A percentile compares a stretch with the other conserved stretches of the same genome.
Conservation (phyloP, 2,329 filamentous ascomycete species). For the Ophiostoma ulmi region DNA sequence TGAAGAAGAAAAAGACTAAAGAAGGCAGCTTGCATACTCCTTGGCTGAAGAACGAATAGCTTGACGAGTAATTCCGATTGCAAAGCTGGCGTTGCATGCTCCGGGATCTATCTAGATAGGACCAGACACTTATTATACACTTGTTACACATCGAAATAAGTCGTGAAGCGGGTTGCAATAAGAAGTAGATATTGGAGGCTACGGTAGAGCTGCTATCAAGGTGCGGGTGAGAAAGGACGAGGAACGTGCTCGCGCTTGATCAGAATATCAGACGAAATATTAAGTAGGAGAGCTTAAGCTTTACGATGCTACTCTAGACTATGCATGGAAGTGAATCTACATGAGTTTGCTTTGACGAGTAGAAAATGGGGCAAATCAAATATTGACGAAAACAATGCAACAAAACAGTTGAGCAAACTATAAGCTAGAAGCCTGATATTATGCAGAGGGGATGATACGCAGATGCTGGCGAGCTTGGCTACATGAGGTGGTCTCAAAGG, state of each 20-base stretch:
- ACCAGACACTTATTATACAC: not conserved
- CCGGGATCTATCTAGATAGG: not conserved
- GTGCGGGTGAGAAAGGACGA: not conserved
- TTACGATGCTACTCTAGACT: not conserved
- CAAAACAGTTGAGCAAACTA: not conserved
- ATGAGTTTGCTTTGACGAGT: not conserved
- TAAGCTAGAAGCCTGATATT: not conserved
- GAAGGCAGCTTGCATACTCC: no score
- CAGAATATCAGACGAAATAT: not conserved
- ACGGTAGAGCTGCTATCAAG: not conserved
- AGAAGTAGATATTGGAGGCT: not conserved
- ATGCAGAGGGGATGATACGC: not conserved
- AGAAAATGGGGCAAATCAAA: not conserved
- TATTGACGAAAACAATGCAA: not conserved
- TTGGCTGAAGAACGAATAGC: not conserved
- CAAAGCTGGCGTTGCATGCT: not conserved
- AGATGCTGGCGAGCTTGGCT: not conserved
- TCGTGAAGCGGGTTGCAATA: constrained; percentile 1
- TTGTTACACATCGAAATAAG: not conserved
- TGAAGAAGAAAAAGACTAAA: not conserved
- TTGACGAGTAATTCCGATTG: not conserved
- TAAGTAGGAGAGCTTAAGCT: not conserved
- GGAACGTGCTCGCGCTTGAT: not conserved
- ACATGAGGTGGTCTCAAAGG: not conserved
- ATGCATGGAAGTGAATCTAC: not conserved